Conservation (phyloP, 129 eudicot species). For the Flaveria robusta region DNA sequence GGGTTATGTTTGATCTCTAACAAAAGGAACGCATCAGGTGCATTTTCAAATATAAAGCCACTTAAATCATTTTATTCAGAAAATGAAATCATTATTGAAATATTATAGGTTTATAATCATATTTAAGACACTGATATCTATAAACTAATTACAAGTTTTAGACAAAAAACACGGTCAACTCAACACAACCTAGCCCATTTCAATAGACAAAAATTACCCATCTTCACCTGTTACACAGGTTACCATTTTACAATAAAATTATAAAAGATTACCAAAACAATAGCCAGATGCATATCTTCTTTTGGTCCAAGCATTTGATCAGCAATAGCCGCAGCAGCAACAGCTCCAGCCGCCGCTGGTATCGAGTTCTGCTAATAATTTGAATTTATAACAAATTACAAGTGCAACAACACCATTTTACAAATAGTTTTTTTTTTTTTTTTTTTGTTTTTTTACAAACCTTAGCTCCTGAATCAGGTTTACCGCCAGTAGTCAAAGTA, state of each 20-base stretch:
- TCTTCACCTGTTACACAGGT: background rate
- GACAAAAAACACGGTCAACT: background rate
- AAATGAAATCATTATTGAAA: background rate
- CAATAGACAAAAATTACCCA: background rate
- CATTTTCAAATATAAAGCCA: background rate
- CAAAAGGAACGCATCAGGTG: background rate
- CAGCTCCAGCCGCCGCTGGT: constrained; percentile 99
- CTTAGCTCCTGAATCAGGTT: constrained; percentile 63
- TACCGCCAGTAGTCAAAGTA: constrained; percentile 37
- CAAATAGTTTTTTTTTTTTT: constrained; percentile 3
- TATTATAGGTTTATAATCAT: background rate
- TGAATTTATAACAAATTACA: constrained; percentile 15
- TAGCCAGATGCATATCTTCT: constrained; percentile 96
- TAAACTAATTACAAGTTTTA: background rate
- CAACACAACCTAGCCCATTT: background rate
- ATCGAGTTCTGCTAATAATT: constrained; percentile 54
- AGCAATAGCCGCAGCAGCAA: constrained; percentile 98
- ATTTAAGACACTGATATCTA: background rate
- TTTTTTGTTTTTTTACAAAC: constrained; percentile 43
- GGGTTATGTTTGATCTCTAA: too few species aligned
- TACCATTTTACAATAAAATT: background rate
- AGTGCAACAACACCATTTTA: background rate
- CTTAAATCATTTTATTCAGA: background rate
- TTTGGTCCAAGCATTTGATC: constrained; percentile 99
- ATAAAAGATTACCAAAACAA: constrained; percentile 70